Base-by-base conservation (phyloP, 192 early-diverging fungal species). In the Gigaspora rosea region DNA sequence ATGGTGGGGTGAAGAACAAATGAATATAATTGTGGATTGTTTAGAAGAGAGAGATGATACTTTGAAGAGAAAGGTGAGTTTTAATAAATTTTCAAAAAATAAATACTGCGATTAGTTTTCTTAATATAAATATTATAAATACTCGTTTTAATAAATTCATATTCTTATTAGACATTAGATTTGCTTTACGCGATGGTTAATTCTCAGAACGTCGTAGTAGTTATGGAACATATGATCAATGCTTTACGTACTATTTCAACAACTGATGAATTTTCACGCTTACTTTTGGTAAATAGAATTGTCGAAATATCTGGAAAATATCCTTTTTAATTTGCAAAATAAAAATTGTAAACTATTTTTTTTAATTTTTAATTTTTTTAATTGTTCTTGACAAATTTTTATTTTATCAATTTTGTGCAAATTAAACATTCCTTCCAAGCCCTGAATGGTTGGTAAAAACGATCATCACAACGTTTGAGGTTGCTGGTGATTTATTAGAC, bases 31-130 rank as follows among this genome's bases (percentile, higher is more conserved):
- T 49, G 73, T 75, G 5, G 73, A 75, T 18, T 75, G 73, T 65
- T 52, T 75, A 35, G 73, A 75, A 20, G 73, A 75, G 33, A 75
- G 64, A 75, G 73, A 75, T 63, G 73, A 75, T 41, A 48, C 73
- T 27, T 49, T 75, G 20, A 75, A 64, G 18, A 64, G 33, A 51
- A 75, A 75, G 18, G 73, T 75, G 27, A 13, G 72, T 22, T 4
- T 49, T 61, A 11, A 16, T 59, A 3, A 18, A 4, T 22, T 46
- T 74, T 74, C 10, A 47, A 59, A 48, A 46, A 47, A 41, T 61
- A 20, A n/a, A 20, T 35, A 47, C 33, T 59, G 2, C 16, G 4
- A 22, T 6, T 11, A 20, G 6, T 50, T 15, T n/a, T 61, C 9
- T 8, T 22, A 20, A 50, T 11, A 41, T 52, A 70, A n/a, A 20